Base-by-base conservation (phyloP, 805 yeast genomes). In the Candida fluviatilis region DNA sequence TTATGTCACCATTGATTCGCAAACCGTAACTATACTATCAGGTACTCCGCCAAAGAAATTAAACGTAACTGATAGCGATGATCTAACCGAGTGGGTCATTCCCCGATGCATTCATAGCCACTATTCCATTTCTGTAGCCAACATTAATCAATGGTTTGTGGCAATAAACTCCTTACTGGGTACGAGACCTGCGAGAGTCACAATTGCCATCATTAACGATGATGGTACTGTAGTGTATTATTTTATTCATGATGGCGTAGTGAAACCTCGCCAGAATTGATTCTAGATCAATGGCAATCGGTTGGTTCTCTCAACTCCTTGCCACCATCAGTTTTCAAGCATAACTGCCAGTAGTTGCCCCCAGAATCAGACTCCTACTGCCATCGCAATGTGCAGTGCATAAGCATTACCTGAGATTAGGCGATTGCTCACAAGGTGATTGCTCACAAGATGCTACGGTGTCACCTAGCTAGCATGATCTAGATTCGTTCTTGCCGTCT, bases 181-280 rank as follows among this genome's bases (percentile, higher is more conserved):
- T 7, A 6, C 37, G 17, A 51, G 75, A 18, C 76, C 78, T 0
- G 58, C 57, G 31, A 60, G 79, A 40, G 44, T 84, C 2, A 61
- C 80, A 0, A 45, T 78, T 21, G 89, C 76, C 0, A 62, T 83
- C 5, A 70, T 75, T 2, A 79, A 75, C 47, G 72, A 72, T 39
- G 93, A 84, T 53, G 82, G 87, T 2, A 80, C 89, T 0, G 69
- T 81, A 14, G 82, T 82, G n/a, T 84, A 78, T 48, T 83, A 84
- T 55, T 75, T 76, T 53, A 66, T 80, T 13, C 77, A 81, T 54
- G 78, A 77, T 48, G 90, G 90, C 3, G 58, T 82, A 7, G 76
- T 70, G 24, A 77, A 77, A 53, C 90, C 90, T 1, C 69, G 75
- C 41, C 76, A 73, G 49, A 76, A 76, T 45, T 78, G 48, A 53